Percentiles rank a stretch among this genome's conserved stretches.
Conservation (phyloP, 2,329 filamentous ascomycete species). For the Rhynchosporium secalis region DNA sequence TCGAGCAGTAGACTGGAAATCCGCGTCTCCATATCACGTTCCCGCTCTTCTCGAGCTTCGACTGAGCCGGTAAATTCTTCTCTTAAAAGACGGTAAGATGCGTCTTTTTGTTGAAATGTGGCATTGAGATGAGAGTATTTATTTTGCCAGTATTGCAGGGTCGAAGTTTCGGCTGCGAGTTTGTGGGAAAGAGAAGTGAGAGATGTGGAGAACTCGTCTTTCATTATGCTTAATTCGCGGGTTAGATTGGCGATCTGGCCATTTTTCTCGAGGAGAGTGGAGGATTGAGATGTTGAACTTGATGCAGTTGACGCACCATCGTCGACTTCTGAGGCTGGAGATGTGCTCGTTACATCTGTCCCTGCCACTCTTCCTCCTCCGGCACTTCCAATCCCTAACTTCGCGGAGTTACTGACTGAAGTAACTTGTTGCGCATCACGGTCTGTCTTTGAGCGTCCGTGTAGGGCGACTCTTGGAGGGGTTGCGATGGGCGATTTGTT, state of each 20-base stretch:
- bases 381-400: conserved; percentile 11
- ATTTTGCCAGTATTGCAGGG: conserved; percentile 57
- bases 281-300: background rate
- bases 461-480: conserved; percentile 15
- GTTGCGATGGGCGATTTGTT: conserved; percentile 16
- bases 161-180: conserved; percentile 50
- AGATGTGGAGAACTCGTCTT: conserved; percentile 54
- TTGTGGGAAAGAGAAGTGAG: conserved; percentile 53
- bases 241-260: conserved; percentile 54
- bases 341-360: conserved; percentile 5
- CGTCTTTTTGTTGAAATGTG: conserved; percentile 53
- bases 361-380: background rate
- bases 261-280: conserved; percentile 46
- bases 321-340: conserved; percentile 19
- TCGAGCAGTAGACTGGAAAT: conserved; percentile 36
- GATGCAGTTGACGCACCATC: conserved; percentile 17
- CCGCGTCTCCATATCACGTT: conserved; percentile 36
- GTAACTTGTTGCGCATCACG: background rate
- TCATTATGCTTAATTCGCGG: conserved; percentile 53
- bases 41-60: conserved; percentile 46
- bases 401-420: conserved; percentile 26
- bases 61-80: conserved; percentile 51
- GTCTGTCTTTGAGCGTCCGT: conserved; percentile 8
- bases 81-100: conserved; percentile 52
- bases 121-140: conserved; percentile 55